Evolutionary conservation across 768 basidiomycete species (phyloP).

Genomic region (Epithele typhae): DNA sequence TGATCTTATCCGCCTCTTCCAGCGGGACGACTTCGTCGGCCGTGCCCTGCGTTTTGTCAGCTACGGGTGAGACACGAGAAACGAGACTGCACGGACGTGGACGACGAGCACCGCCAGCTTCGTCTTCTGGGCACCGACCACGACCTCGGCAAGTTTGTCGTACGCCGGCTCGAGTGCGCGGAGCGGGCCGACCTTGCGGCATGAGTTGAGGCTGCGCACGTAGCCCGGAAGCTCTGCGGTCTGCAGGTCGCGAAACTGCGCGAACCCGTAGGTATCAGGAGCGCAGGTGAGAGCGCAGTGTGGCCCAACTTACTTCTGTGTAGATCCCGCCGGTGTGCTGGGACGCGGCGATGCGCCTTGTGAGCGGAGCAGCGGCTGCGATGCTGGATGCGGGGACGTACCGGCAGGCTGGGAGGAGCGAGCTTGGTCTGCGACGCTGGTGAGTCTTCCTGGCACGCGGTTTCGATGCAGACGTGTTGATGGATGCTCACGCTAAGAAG

Average conservation of each 20-base stretch:
- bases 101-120: conserved; percentile 14
- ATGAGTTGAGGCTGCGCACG: conserved; percentile 66
- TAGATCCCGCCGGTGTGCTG: too few species aligned
- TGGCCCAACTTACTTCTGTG: too few species aligned
- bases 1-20: conserved; percentile 46
- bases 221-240: conserved; percentile 68
- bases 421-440: too few species aligned
- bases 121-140: neutral
- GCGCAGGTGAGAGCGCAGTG: too few species aligned
- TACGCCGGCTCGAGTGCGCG: conserved; percentile 22
- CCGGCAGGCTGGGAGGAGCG: too few species aligned
- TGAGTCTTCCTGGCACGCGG: too few species aligned
- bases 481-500: conserved; percentile 33
- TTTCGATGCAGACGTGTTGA: neutral
- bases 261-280: too few species aligned
- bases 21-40: conserved; percentile 52
- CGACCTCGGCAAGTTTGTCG: conserved; percentile 10
- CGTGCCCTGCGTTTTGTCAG: conserved; percentile 45
- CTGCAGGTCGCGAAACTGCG: conserved; percentile 66
- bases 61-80: neutral
- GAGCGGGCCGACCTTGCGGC: conserved; percentile 23
- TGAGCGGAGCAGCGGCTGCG: too few species aligned
- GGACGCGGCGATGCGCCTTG: too few species aligned
- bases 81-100: conserved; percentile 16
- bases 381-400: too few species aligned